phyloP scores from a whole-genome alignment of 257 asterid genomes.

The Solanum sparsipilum region DNA sequence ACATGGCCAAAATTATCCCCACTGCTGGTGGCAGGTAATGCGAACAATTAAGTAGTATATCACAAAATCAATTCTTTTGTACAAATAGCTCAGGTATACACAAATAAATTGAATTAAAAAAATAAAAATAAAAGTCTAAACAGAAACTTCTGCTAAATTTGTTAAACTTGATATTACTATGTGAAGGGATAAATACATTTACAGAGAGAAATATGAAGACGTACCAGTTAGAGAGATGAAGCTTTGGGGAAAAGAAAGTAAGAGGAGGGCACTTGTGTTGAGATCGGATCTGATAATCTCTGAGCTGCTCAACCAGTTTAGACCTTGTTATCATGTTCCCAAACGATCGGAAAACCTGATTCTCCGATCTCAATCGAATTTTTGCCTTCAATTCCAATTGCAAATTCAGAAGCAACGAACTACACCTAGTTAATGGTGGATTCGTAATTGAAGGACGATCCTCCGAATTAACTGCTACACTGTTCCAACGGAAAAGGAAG shows the following conservation, averaged over 20 bases:
- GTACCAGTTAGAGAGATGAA: constrained; percentile 56
- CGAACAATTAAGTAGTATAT: background rate
- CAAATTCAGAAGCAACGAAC: background rate
- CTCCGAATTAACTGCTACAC: background rate
- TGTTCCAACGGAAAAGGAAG: background rate
- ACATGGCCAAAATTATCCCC: background rate
- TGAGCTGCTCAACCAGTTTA: constrained; percentile 79
- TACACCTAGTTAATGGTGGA: background rate
- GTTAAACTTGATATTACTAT: background rate
- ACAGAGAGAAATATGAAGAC: background rate
- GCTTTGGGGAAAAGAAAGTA: constrained; percentile 65
- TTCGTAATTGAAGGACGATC: background rate
- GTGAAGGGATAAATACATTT: background rate
- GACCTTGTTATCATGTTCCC: constrained; percentile 73
- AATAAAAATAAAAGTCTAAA: background rate
- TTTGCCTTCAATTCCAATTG: background rate
- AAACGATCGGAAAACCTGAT: background rate
- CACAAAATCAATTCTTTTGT: background rate
- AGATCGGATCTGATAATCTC: constrained; percentile 89
- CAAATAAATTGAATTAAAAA: background rate
- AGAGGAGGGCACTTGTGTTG: constrained; percentile 75
- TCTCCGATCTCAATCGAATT: background rate
- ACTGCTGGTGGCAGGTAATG: background rate
- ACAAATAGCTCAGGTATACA: background rate
- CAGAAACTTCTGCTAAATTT: background rate